Conservation (phyloP, 352 stramenopile species). For the Plasmopara halstedii region DNA sequence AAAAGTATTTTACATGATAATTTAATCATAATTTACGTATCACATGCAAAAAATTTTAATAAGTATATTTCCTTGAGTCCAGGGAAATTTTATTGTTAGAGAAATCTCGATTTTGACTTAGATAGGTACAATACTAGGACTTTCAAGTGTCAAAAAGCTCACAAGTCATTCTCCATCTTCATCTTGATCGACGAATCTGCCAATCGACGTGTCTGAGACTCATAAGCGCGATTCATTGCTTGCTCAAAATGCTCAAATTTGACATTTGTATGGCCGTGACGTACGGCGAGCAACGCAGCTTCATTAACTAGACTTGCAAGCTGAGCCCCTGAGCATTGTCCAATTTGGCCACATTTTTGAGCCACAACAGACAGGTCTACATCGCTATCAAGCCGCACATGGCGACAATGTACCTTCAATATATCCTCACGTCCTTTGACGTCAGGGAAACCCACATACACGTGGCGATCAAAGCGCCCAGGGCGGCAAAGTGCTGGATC, state of each 20-base stretch:
- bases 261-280: constrained; percentile 52
- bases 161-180: constrained; percentile 32
- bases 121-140: too few relatives aligned
- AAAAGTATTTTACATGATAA: too few relatives aligned
- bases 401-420: constrained; percentile 56
- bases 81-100: too few relatives aligned
- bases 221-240: constrained; percentile 62
- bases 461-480: constrained; percentile 94
- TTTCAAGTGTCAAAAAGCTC: too few relatives aligned
- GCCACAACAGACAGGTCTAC: constrained; percentile 48
- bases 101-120: too few relatives aligned
- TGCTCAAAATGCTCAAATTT: constrained; percentile 65
- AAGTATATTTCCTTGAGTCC: too few relatives aligned
- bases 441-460: constrained; percentile 93
- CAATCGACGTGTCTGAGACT: constrained; percentile 49
- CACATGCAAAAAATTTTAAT: too few relatives aligned
- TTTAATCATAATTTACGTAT: too few relatives aligned
- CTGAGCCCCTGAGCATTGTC: constrained; percentile 62
- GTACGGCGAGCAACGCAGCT: constrained; percentile 68
- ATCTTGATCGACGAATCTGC: constrained; percentile 49
- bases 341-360: constrained; percentile 44
- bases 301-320: constrained; percentile 80
- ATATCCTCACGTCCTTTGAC: constrained; percentile 83
- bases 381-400: constrained; percentile 44
- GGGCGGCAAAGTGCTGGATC: constrained; percentile 93